Percentiles rank a stretch among this genome's conserved stretches.
Conservation (phyloP, 1,284 basidiomycete species). For the Leccinum angustisporum region DNA sequence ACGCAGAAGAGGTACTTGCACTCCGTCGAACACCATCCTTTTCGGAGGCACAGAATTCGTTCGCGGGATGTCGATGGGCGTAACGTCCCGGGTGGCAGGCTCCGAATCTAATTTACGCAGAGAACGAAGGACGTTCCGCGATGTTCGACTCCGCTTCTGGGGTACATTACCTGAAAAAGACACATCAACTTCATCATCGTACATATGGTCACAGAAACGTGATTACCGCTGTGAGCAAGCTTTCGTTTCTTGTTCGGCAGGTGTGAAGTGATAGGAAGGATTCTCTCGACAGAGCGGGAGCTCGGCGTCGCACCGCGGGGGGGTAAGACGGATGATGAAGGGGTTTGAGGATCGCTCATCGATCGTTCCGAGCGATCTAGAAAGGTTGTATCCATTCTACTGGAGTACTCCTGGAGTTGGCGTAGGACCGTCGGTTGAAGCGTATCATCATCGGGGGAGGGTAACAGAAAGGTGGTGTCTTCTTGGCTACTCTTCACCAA, state of each 20-base stretch:
- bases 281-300: background rate
- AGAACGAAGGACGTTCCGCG: conserved; percentile 12
- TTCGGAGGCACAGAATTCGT: conserved; percentile 23
- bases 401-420: conserved; percentile 23
- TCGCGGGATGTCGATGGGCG: conserved; percentile 18
- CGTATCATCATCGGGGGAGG: conserved; percentile 2
- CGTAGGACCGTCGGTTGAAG: conserved; percentile 15
- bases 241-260: conserved; percentile 13
- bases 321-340: background rate
- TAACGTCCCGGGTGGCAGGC: conserved; percentile 23
- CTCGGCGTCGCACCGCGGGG: background rate
- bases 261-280: background rate
- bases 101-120: conserved; percentile 27
- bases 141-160: conserved; percentile 22
- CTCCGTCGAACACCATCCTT: conserved; percentile 28
- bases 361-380: conserved; percentile 1
- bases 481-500: conserved; percentile 2
- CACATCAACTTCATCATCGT: conserved; percentile 6
- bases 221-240: conserved; percentile 12
- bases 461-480: conserved; percentile 13
- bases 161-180: conserved; percentile 13
- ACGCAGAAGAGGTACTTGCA: conserved; percentile 26
- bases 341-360: background rate
- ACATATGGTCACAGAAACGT: background rate
- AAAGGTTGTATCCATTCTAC: conserved; percentile 2